These are phyloP conservation scores for Lignosus rhinocerotis DNA, from an alignment of 1,284 basidiomycete genomes.

Conservation along the genomic window DNA sequence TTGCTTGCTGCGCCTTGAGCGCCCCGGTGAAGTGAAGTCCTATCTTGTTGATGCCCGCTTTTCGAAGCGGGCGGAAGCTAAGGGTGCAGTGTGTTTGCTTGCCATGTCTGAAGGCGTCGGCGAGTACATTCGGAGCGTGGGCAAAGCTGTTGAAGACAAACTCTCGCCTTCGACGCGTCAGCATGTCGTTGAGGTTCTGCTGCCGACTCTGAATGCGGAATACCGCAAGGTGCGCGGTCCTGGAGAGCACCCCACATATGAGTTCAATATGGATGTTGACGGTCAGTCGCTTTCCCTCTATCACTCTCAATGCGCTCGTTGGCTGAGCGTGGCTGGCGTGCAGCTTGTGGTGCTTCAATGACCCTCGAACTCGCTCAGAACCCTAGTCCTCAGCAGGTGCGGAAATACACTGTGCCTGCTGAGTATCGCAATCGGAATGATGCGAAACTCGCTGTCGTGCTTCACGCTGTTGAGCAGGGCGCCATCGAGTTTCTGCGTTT, in stretches of 20 bases:
- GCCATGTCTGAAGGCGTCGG: constrained; percentile 63
- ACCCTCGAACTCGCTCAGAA: constrained; percentile 42
- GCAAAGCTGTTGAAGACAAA: constrained; percentile 42
- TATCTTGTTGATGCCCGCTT: constrained; percentile 63
- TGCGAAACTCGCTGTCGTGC: constrained; percentile 56
- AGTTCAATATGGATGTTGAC: constrained; percentile 45
- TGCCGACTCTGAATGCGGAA: constrained; percentile 45
- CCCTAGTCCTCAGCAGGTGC: constrained; percentile 34
- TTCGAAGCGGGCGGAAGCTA: constrained; percentile 58
- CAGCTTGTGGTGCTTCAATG: constrained; percentile 58
- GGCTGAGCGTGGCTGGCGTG: constrained; percentile 9
- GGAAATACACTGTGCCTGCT: constrained; percentile 44
- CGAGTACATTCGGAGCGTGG: constrained; percentile 50
- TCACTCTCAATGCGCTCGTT: not conserved
- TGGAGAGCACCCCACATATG: constrained; percentile 40
- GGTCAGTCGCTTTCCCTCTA: constrained; percentile 36
- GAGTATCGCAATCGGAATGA: constrained; percentile 59
- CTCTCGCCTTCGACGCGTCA: constrained; percentile 44
- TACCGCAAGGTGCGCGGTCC: constrained; percentile 42
- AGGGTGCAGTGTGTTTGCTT: constrained; percentile 58
- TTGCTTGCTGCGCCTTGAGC: constrained; percentile 56
- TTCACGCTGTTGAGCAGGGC: constrained; percentile 51
- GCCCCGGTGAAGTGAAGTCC: constrained; percentile 48
- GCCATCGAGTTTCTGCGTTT: constrained; percentile 58
- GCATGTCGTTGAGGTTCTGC: constrained; percentile 43